A percentile compares a stretch with the other conserved stretches of the same genome.
Evolutionary conservation across 1,284 basidiomycete genomes (phyloP).

Genomic region (Porogramme epimiltina): DNA sequence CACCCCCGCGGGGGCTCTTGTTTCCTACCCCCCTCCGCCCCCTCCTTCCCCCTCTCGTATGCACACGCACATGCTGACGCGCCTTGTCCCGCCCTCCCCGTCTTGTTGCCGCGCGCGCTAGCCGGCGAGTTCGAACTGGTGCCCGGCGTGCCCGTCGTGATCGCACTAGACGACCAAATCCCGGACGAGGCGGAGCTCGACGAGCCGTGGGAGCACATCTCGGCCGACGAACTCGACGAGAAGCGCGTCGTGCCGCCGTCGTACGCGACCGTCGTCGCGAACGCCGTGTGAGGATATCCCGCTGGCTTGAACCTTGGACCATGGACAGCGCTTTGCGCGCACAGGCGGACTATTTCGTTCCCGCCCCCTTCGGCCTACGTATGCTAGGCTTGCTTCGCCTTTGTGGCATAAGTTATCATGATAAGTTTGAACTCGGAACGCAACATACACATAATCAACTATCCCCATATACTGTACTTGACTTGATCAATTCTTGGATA

Average conservation of each 20-base stretch:
- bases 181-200: slow-evolving; percentile 38
- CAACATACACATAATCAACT: no score
- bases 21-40: no score
- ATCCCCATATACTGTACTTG: no score
- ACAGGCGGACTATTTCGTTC: no score
- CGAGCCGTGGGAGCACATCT: slow-evolving; percentile 60
- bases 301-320: neutral
- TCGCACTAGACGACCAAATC: slow-evolving; percentile 52
- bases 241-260: slow-evolving; percentile 32
- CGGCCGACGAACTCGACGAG: slow-evolving; percentile 40
- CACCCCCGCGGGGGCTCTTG: no score
- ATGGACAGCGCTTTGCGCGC: no score
- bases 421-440: no score
- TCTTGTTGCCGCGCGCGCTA: slow-evolving; percentile 2
- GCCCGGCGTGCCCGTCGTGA: slow-evolving; percentile 50
- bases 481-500: no score
- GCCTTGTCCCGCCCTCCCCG: neutral
- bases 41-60: neutral
- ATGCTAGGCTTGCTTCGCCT: no score
- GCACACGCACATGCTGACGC: neutral
- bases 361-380: no score
- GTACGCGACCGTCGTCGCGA: slow-evolving; percentile 44
- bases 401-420: no score
- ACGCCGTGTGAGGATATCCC: slow-evolving; percentile 20
- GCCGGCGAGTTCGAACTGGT: slow-evolving; percentile 54